A percentile compares a stretch with the other conserved stretches of the same genome.
Evolutionary conservation across 768 basidiomycete genomes (phyloP).

Genomic region (Sutorius australiensis): DNA sequence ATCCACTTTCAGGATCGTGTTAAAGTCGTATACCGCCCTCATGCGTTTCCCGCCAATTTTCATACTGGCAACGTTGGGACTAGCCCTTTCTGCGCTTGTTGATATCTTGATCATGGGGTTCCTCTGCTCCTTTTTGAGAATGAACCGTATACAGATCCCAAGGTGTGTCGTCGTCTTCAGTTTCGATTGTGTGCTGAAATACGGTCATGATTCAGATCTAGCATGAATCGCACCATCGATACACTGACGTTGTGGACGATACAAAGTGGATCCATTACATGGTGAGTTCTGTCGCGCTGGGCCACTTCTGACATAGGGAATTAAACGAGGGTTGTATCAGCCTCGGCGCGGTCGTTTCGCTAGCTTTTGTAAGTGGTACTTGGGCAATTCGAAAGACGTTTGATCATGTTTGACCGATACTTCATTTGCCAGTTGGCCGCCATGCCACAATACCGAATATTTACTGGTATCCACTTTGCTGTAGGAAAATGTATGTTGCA

Average conservation of each 20-base stretch:
- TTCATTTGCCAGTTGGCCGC: conserved; percentile 10
- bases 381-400: not conserved
- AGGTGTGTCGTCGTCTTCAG: conserved; percentile 26
- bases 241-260: conserved; percentile 19
- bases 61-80: conserved; percentile 24
- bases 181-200: not conserved
- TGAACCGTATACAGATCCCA: conserved; percentile 35
- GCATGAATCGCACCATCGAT: conserved; percentile 24
- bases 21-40: conserved; percentile 9
- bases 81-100: conserved; percentile 42
- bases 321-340: conserved; percentile 4
- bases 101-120: conserved; percentile 44
- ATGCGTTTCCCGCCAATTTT: not conserved
- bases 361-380: conserved; percentile 16
- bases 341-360: conserved; percentile 11
- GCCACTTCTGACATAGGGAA: too few species aligned
- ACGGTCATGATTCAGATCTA: not conserved
- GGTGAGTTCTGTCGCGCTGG: conserved; percentile 4
- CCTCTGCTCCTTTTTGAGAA: conserved; percentile 41
- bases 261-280: conserved; percentile 23
- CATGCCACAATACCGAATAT: conserved; percentile 25
- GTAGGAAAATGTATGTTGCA: conserved; percentile 20
- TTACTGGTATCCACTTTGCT: conserved; percentile 22
- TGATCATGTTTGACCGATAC: not conserved
- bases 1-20: conserved; percentile 9